phyloP scores from a whole-genome alignment of 257 asterid genomes.

The Fraxinus pennsylvanica region DNA sequence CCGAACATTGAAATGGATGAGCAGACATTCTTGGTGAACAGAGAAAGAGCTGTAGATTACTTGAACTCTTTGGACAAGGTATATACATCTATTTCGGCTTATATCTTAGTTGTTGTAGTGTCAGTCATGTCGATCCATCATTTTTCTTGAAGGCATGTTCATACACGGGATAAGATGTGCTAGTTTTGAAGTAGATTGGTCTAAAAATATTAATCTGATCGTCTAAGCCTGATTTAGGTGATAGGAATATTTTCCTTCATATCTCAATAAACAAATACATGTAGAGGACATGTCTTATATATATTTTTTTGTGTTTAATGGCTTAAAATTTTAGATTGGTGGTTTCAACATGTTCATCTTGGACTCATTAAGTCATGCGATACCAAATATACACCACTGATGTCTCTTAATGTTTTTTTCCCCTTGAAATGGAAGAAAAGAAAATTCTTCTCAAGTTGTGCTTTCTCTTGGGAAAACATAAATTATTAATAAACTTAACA shows the following conservation, averaged over 20 bases:
- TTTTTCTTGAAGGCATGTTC: no score
- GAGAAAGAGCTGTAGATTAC: conserved; percentile 98
- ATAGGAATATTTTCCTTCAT: not conserved
- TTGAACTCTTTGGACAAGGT: conserved; percentile 91
- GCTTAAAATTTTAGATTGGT: not conserved
- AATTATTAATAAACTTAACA: not conserved
- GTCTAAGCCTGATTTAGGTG: not conserved
- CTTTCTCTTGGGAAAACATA: no score
- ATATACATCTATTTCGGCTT: conserved; percentile 14
- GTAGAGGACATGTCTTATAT: no score
- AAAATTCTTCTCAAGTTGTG: no score
- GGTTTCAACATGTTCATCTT: not conserved
- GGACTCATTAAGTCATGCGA: not conserved
- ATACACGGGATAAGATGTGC: not conserved
- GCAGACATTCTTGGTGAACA: conserved; percentile 89
- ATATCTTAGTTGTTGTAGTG: not conserved
- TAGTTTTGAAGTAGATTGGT: not conserved
- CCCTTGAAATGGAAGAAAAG: no score
- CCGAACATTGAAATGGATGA: conserved; percentile 98
- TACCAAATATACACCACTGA: not conserved
- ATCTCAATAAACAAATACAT: not conserved
- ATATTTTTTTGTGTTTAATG: no score
- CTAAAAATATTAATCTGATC: no score
- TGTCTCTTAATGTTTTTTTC: no score
- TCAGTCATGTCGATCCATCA: not conserved